Conservation (phyloP, 495 filamentous ascomycete genomes). For the Penicillium pulvis region DNA sequence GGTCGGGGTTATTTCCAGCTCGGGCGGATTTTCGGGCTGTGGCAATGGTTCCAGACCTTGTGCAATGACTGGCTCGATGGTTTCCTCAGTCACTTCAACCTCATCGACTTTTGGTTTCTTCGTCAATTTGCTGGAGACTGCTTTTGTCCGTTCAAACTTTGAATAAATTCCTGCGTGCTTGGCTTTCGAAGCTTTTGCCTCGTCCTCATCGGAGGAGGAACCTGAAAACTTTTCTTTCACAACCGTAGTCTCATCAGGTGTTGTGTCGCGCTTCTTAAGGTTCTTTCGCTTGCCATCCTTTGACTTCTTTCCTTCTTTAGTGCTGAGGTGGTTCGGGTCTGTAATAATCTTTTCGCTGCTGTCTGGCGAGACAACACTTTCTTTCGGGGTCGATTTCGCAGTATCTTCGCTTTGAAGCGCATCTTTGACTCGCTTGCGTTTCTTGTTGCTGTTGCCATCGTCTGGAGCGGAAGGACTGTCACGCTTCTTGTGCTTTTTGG, state of each 20-base stretch:
- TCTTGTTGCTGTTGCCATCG: constrained; percentile 25
- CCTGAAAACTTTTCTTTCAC: constrained; percentile 16
- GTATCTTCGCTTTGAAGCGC: constrained; percentile 20
- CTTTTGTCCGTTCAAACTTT: constrained; percentile 49
- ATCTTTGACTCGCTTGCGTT: constrained; percentile 26
- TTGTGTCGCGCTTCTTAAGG: constrained; percentile 15
- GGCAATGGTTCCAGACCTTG: constrained; percentile 76
- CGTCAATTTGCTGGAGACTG: constrained; percentile 32
- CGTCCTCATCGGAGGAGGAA: constrained; percentile 12
- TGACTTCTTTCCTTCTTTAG: constrained; percentile 31
- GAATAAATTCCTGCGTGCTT: constrained; percentile 47
- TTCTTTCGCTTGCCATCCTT: constrained; percentile 32
- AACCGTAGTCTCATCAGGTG: constrained; percentile 25
- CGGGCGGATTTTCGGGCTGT: constrained; percentile 65
- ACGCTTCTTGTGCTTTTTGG: constrained; percentile 43
- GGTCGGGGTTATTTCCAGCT: constrained; percentile 48
- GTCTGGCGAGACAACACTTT: constrained; percentile 33
- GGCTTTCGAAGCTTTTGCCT: constrained; percentile 26
- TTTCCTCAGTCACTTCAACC: constrained; percentile 18
- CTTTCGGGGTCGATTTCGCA: constrained; percentile 28
- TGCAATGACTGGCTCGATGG: constrained; percentile 48
- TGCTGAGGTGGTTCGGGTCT: constrained; percentile 19
- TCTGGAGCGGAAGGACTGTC: constrained; percentile 21
- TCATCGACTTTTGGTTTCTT: constrained; percentile 26
- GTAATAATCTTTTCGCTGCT: constrained; percentile 27